Conservation (phyloP, 2,329 filamentous ascomycete species). For the Alternaria metachromatica region DNA sequence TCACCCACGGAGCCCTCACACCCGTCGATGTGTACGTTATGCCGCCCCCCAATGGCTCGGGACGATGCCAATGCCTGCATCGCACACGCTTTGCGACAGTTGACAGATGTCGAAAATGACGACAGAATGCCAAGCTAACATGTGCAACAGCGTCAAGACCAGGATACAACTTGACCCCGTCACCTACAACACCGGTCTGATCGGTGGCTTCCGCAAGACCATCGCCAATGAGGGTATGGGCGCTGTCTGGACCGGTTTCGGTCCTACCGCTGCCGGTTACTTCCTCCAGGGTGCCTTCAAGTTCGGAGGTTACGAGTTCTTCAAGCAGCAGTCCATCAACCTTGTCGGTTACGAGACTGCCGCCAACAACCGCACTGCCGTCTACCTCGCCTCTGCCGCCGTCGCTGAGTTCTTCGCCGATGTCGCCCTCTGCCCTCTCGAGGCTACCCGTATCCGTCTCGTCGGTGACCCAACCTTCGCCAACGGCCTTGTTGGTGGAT, state of each 20-base stretch:
- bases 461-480: constrained; percentile 88
- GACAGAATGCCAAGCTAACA: constrained; percentile 34
- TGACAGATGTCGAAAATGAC: constrained; percentile 16
- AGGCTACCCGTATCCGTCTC: constrained; percentile 92
- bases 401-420: constrained; percentile 72
- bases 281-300: constrained; percentile 95
- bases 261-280: constrained; percentile 87
- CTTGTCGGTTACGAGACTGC: constrained; percentile 71
- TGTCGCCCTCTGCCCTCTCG: constrained; percentile 86
- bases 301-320: constrained; percentile 94
- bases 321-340: constrained; percentile 92
- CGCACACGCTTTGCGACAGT: constrained; percentile 18
- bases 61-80: constrained; percentile 37
- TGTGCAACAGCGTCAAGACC: constrained; percentile 79
- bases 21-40: constrained; percentile 97
- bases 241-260: constrained; percentile 84
- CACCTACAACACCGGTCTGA: constrained; percentile 87
- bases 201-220: constrained; percentile 87
- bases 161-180: constrained; percentile 90
- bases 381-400: constrained; percentile 75
- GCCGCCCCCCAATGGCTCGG: constrained; percentile 5
- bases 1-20: constrained; percentile 96
- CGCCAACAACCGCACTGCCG: constrained; percentile 77
- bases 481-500: constrained; percentile 77
- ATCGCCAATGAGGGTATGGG: constrained; percentile 78